Evolutionary conservation across 2,329 filamentous ascomycete genomes (phyloP), one percentile per base, ranked within the genome.

Genomic region (Ascochyta clinopodiicola): DNA sequence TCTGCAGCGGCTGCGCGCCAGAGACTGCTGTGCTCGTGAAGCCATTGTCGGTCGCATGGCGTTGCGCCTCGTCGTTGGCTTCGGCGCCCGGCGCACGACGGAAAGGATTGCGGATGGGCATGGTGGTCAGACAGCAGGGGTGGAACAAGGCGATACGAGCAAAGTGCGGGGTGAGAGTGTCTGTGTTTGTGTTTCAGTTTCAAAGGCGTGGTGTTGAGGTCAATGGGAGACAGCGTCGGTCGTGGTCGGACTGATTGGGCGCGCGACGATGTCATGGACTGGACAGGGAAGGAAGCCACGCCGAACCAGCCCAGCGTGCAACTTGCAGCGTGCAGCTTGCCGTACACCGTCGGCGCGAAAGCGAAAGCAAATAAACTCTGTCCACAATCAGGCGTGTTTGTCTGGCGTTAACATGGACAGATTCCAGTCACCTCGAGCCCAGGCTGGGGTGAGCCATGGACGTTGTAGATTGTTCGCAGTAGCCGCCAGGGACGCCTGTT

Each of bases 91-190:
- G 72, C 44, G 69, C 68, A 35, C 74, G 73, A 56, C 72, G 72
- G 60, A 78, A 78, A 12, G 75, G 75, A 52, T 77, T 77, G 63
- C 75, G 75, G 47, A 78, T 74, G 57, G 75, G 75, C 75, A 78
- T 78, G 46, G 51, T 56, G 52, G 51, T 48, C 51, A 44, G 44
- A 51, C 44, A 57, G 55, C 48, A 51, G 38, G 48, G 56, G 51
- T 43, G 53, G 48, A 45, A 58, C 44, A 65, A 43, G 52, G 57
- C 55, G 57, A 53, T 62, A 59, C 51, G 59, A 57, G 51, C 44
- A 45, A 34, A 54, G 52, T 44, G 61, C 49, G 56, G 63, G 57
- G 59, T 24, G 22, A 24, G 6, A 24, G 22, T 59, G 31, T 34
- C 12, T 29, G 2, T 31, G 29, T 13, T 5, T 31, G 10, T 50